Evolutionary conservation across 2,329 filamentous ascomycete genomes (phyloP).

Genomic region (Sphaerulina populicola): DNA sequence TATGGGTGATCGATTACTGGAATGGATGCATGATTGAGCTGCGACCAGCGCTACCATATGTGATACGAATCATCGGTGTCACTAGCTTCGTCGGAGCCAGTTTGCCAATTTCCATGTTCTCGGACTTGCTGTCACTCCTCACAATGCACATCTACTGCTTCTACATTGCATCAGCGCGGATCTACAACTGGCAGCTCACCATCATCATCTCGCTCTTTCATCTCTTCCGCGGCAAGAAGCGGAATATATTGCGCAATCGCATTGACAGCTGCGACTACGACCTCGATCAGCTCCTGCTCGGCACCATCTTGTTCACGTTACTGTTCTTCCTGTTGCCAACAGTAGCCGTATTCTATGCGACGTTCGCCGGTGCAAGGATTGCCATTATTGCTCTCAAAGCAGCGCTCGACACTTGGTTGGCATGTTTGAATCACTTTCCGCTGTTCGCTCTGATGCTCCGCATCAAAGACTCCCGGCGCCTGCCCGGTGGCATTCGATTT

Average conservation of each 20-base stretch:
- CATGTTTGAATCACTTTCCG: slow-evolving; percentile 94
- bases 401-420: slow-evolving; percentile 78
- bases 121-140: slow-evolving; percentile 80
- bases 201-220: slow-evolving; percentile 98
- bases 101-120: slow-evolving; percentile 93
- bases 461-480: slow-evolving; percentile 79
- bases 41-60: slow-evolving; percentile 68
- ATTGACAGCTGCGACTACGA: slow-evolving; percentile 99
- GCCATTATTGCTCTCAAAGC: slow-evolving; percentile 90
- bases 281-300: slow-evolving; percentile 88
- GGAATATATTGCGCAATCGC: slow-evolving; percentile 91
- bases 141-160: slow-evolving; percentile 97
- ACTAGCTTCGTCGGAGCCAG: slow-evolving; percentile 93
- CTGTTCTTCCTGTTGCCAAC: slow-evolving; percentile 92
- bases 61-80: slow-evolving; percentile 89
- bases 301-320: slow-evolving; percentile 91
- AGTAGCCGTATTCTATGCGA: slow-evolving; percentile 91
- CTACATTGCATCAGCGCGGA: slow-evolving; percentile 90
- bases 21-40: slow-evolving; percentile 70
- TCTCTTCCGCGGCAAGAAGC: slow-evolving; percentile 94
- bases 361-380: slow-evolving; percentile 91
- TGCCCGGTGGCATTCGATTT: slow-evolving; percentile 86
- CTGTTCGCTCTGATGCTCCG: slow-evolving; percentile 94
- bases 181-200: slow-evolving; percentile 97
- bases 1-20: slow-evolving; percentile 99